Percentiles rank a stretch among this genome's conserved stretches.
phyloP scores from a whole-genome alignment of 2,329 filamentous ascomycete genomes.

The Neodidymelliopsis sp. region DNA sequence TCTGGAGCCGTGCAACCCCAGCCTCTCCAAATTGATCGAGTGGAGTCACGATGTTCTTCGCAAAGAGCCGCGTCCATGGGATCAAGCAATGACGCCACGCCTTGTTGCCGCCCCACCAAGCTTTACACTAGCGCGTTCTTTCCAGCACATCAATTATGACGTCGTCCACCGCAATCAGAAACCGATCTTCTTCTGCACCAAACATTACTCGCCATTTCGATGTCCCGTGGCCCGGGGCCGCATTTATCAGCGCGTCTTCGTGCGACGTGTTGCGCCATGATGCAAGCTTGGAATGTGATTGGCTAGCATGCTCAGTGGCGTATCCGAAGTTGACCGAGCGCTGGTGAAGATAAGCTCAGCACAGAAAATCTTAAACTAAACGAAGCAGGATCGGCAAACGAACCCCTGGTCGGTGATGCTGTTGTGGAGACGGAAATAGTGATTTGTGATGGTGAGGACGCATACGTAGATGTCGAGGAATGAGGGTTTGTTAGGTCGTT shows the following conservation, averaged over 20 bases:
- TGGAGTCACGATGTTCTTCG: not conserved
- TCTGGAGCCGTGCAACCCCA: not conserved
- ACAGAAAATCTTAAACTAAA: constrained; percentile 8
- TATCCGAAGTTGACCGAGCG: not conserved
- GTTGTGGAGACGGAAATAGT: constrained; percentile 3
- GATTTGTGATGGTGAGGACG: constrained; percentile 2
- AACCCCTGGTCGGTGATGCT: constrained; percentile 5
- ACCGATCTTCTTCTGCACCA: not conserved
- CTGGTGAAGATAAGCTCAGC: constrained; percentile 12
- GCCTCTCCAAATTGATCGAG: not conserved
- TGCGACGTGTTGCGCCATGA: not conserved
- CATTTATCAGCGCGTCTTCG: constrained; percentile 8
- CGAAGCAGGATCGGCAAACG: constrained; percentile 1
- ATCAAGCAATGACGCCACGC: constrained; percentile 6
- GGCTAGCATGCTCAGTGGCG: not conserved
- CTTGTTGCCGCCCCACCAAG: constrained; percentile 11
- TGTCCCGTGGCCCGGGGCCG: not conserved
- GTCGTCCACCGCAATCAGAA: not conserved
- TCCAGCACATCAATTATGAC: constrained; percentile 2
- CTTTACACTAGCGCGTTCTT: not conserved
- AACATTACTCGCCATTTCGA: not conserved
- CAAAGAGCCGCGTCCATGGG: no score
- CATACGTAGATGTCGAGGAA: constrained; percentile 13
- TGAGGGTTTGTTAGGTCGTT: not conserved
- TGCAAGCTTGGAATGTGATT: not conserved